phyloP scores from a whole-genome alignment of 441 rosid species.

The Capsella rubella region DNA sequence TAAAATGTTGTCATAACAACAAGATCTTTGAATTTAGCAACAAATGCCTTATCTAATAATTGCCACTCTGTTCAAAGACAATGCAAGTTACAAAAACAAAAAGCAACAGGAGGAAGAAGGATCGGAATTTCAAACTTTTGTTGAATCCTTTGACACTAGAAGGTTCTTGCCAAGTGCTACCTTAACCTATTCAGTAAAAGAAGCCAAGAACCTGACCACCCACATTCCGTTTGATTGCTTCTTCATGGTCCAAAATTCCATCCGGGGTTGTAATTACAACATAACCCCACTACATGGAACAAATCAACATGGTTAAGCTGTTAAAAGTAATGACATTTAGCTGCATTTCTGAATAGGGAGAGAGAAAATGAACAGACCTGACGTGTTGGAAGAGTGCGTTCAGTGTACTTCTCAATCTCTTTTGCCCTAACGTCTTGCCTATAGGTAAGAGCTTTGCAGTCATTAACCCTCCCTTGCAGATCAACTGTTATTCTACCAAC shows the following conservation, averaged over 20 bases:
- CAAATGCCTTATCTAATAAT: constrained; percentile 1
- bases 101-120: constrained; percentile 22
- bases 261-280: constrained; percentile 90
- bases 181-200: constrained; percentile 62
- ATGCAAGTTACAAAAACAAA: constrained; percentile 12
- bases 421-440: constrained; percentile 92
- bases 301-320: constrained; percentile 8
- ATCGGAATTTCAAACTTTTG: neutral
- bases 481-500: constrained; percentile 90
- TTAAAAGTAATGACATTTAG: neutral
- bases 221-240: constrained; percentile 73
- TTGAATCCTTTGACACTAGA: constrained; percentile 15
- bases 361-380: constrained; percentile 52
- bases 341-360: neutral
- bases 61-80: constrained; percentile 28
- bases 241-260: constrained; percentile 96
- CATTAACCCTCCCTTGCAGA: constrained; percentile 86
- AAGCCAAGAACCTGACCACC: constrained; percentile 97
- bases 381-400: constrained; percentile 79
- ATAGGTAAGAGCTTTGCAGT: constrained; percentile 81
- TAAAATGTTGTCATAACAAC: constrained; percentile 8
- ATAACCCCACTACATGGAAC: constrained; percentile 86
- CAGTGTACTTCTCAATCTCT: constrained; percentile 69
- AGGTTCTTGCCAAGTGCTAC: constrained; percentile 22
- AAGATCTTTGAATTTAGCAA: constrained; percentile 8